Evolutionary conservation across 345 rosid genomes (phyloP).

Genomic region (Nasturtium officinale): DNA sequence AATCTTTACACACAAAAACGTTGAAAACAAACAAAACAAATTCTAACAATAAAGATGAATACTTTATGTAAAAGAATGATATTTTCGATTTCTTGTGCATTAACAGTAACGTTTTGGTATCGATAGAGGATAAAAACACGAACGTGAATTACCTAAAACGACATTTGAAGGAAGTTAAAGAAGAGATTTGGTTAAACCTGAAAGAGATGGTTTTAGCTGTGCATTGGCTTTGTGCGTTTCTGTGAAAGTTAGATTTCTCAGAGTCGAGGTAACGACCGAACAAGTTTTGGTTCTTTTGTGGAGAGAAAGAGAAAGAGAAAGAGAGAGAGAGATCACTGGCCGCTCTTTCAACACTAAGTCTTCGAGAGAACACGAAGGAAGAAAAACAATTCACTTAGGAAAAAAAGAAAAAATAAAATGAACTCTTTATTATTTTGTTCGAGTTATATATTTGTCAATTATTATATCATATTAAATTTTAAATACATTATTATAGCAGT

Average conservation of each 20-base stretch:
- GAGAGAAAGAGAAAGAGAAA: background rate
- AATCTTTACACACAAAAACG: slow-evolving; percentile 40
- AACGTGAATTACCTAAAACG: slow-evolving; percentile 29
- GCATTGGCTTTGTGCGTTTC: background rate
- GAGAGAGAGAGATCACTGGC: slow-evolving; percentile 29
- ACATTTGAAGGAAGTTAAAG: background rate
- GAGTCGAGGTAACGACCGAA: slow-evolving; percentile 26
- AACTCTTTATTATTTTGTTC: background rate
- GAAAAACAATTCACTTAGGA: background rate
- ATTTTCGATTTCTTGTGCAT: slow-evolving; percentile 25
- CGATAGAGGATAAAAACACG: background rate
- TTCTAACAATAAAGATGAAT: slow-evolving; percentile 41
- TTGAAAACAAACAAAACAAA: slow-evolving; percentile 42
- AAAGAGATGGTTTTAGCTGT: background rate
- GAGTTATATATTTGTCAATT: no score
- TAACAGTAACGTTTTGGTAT: slow-evolving; percentile 23
- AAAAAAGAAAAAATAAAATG: background rate
- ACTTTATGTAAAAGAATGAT: slow-evolving; percentile 37
- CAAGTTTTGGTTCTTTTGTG: slow-evolving; percentile 7
- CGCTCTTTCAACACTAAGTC: slow-evolving; percentile 33
- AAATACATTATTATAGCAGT: no score
- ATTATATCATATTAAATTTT: no score
- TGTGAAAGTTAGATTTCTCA: slow-evolving; percentile 21
- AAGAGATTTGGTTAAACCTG: background rate
- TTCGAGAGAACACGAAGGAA: background rate